Percentiles rank a stretch among this genome's conserved stretches.
Evolutionary conservation across 1,284 basidiomycete genomes (phyloP).

Genomic region (Trichosporon sp.): DNA sequence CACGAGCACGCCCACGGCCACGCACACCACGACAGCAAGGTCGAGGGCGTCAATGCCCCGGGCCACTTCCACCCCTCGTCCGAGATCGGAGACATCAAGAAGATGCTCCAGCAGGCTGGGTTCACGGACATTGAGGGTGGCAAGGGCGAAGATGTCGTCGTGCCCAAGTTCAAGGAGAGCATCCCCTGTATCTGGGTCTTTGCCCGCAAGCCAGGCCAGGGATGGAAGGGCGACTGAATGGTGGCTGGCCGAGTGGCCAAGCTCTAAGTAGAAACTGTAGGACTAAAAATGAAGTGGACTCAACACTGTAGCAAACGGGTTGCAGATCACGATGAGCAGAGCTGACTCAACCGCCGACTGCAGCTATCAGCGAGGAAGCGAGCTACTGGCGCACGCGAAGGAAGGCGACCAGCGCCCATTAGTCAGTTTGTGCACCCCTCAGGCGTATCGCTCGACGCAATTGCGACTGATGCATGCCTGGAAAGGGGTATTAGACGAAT

Average conservation of each 20-base stretch:
- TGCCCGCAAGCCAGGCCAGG: neutral
- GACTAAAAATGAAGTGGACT: neutral
- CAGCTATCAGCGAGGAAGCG: no score
- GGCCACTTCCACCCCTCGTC: slow-evolving; percentile 36
- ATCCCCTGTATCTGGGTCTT: slow-evolving; percentile 24
- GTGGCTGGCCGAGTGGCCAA: no score
- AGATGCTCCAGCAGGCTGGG: slow-evolving; percentile 36
- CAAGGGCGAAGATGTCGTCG: neutral
- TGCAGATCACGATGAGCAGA: no score
- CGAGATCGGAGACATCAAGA: slow-evolving; percentile 26
- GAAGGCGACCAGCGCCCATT: no score
- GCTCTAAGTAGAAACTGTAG: neutral
- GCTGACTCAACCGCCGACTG: no score
- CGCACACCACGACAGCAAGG: slow-evolving; percentile 27
- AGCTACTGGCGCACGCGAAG: no score
- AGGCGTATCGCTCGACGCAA: neutral
- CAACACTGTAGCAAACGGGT: no score
- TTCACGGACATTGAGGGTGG: slow-evolving; percentile 26
- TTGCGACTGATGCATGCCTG: slow-evolving; percentile 1
- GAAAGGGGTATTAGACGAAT: slow-evolving; percentile 12
- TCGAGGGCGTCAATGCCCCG: slow-evolving; percentile 36
- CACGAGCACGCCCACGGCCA: slow-evolving; percentile 31
- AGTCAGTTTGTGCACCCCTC: no score
- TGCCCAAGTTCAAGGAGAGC: slow-evolving; percentile 19
- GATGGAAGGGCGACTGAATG: slow-evolving; percentile 2